phyloP scores from a whole-genome alignment of 495 filamentous ascomycete genomes.

The Lentithecium fluviatile region DNA sequence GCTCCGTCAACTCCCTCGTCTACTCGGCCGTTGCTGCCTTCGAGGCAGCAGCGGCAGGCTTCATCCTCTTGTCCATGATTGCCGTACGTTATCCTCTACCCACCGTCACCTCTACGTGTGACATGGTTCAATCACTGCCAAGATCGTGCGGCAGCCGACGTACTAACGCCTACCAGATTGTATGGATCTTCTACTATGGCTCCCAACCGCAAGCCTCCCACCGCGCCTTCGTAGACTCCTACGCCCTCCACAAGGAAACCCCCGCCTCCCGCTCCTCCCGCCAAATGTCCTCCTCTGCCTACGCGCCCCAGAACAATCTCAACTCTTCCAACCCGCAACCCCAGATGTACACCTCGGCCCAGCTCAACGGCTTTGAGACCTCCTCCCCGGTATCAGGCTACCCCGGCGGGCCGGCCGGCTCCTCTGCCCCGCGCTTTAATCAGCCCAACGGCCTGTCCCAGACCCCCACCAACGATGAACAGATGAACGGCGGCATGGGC shows the following conservation, averaged over 20 bases:
- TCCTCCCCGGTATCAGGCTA: constrained; percentile 85
- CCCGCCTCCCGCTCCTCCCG: constrained; percentile 55
- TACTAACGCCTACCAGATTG: too few species aligned
- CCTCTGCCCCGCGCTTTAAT: constrained; percentile 57
- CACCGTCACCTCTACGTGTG: not conserved
- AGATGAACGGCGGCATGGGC: not conserved
- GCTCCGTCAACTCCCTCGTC: constrained; percentile 77
- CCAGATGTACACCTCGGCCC: constrained; percentile 95
- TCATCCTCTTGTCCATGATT: constrained; percentile 94
- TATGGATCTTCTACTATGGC: constrained; percentile 99
- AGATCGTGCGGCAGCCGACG: too few species aligned
- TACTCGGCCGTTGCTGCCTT: constrained; percentile 66
- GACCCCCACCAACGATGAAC: constrained; percentile 27
- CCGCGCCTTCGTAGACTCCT: constrained; percentile 91
- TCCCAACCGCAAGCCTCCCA: constrained; percentile 85
- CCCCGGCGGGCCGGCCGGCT: constrained; percentile 61
- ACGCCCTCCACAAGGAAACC: constrained; percentile 80
- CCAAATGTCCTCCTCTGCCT: constrained; percentile 67
- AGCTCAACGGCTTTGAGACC: constrained; percentile 94
- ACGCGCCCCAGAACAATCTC: constrained; percentile 62
- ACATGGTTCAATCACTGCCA: too few species aligned
- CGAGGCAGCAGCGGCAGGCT: constrained; percentile 87
- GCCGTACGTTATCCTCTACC: constrained; percentile 59
- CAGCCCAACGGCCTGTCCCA: constrained; percentile 35
- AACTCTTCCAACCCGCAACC: constrained; percentile 67